A percentile compares a stretch with the other conserved stretches of the same genome.
phyloP scores from a whole-genome alignment of 805 yeast species.

The Maudiozyma bulderi region DNA sequence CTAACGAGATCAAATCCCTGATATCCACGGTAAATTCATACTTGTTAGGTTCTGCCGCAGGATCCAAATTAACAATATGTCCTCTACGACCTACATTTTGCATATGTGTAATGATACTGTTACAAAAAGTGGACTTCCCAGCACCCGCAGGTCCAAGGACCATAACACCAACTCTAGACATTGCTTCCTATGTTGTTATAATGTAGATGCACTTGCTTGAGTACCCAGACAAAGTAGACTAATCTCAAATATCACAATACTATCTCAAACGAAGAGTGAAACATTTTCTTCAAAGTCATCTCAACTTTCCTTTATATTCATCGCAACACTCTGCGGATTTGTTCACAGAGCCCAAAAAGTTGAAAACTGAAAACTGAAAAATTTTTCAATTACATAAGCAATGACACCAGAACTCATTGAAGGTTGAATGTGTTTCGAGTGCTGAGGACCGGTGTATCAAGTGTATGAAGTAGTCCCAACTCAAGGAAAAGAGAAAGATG shows the following conservation, averaged over 20 bases:
- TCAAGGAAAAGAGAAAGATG: constrained; percentile 36
- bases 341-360: too few species aligned
- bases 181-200: constrained; percentile 18
- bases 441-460: background rate
- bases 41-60: constrained; percentile 92
- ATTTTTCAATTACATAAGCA: too few species aligned
- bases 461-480: background rate
- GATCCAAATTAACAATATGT: constrained; percentile 89
- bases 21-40: constrained; percentile 90
- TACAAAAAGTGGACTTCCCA: constrained; percentile 91
- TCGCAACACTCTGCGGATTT: too few species aligned
- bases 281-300: background rate
- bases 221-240: too few species aligned
- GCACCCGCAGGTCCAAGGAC: constrained; percentile 98
- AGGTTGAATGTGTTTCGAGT: too few species aligned
- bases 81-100: constrained; percentile 87
- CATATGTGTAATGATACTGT: constrained; percentile 76
- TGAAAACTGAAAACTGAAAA: too few species aligned
- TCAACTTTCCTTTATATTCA: background rate
- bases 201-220: background rate
- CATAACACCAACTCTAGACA: constrained; percentile 92
- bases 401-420: too few species aligned
- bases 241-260: background rate
- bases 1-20: constrained; percentile 77
- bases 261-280: too few species aligned